Evolutionary conservation across 169 alveolate species (phyloP).

Genomic region (Plasmodium blacklocki): DNA sequence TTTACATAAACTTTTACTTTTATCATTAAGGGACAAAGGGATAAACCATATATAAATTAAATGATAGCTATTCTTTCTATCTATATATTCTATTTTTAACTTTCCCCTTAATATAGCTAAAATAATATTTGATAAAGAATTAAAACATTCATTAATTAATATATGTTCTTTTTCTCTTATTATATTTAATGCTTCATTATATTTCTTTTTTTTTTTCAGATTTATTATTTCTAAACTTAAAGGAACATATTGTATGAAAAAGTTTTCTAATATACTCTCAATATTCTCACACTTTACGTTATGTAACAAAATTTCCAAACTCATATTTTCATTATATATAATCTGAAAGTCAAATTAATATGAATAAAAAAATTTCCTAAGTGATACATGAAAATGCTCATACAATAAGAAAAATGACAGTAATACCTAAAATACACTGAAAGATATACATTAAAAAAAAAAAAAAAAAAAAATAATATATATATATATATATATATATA

Average conservation of each 20-base stretch:
- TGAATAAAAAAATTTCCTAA: too few species aligned
- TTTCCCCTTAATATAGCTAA: slow-evolving; percentile 8
- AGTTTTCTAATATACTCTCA: slow-evolving; percentile 10
- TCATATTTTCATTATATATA: too few species aligned
- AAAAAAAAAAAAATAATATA: too few species aligned
- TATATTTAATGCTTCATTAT: slow-evolving; percentile 19
- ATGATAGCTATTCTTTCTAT: slow-evolving; percentile 1
- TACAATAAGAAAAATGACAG: too few species aligned
- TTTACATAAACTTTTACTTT: not conserved
- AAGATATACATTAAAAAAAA: too few species aligned
- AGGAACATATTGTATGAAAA: slow-evolving; percentile 21
- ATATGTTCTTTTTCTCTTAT: slow-evolving; percentile 9
- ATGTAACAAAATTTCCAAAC: slow-evolving; percentile 20
- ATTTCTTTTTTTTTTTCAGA: slow-evolving; percentile 7
- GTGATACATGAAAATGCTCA: too few species aligned
- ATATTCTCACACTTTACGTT: not conserved
- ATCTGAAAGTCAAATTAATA: too few species aligned
- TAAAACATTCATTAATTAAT: slow-evolving; percentile 54
- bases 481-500: too few species aligned
- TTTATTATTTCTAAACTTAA: slow-evolving; percentile 30
- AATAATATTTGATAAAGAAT: slow-evolving; percentile 31
- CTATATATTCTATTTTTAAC: slow-evolving; percentile 38
- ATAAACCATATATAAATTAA: slow-evolving; percentile 57
- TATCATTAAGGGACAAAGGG: slow-evolving; percentile 7
- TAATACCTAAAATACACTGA: too few species aligned